Evolutionary conservation across 352 stramenopile species (phyloP).

Genomic region (Peronospora farinosa): DNA sequence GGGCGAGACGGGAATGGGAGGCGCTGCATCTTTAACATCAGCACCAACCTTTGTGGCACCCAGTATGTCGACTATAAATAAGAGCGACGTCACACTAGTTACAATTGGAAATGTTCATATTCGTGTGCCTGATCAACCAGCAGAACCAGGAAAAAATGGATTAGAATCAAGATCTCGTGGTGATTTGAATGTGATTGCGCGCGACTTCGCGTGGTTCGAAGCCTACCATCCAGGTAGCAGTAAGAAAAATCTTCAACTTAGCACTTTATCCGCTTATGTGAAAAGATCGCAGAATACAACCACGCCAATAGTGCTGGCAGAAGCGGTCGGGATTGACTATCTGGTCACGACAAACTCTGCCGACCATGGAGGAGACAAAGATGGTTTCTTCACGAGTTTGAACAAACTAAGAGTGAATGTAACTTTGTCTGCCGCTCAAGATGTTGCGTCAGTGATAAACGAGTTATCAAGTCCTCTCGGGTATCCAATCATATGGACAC

Average conservation of each 20-base stretch:
- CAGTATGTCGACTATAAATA: constrained; percentile 8
- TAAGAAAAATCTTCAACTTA: constrained; percentile 19
- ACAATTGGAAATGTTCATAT: constrained; percentile 32
- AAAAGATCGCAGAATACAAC: constrained; percentile 1
- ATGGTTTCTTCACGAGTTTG: constrained; percentile 15
- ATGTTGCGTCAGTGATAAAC: constrained; percentile 12
- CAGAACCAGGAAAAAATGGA: neutral
- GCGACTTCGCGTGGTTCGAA: constrained; percentile 22
- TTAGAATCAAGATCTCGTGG: constrained; percentile 1
- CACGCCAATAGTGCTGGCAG: constrained; percentile 6
- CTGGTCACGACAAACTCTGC: constrained; percentile 18
- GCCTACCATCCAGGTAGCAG: constrained; percentile 8
- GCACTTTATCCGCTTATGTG: constrained; percentile 11
- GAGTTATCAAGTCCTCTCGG: constrained; percentile 16
- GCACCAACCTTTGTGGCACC: neutral
- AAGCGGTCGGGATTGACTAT: constrained; percentile 25
- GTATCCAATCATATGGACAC: constrained; percentile 17
- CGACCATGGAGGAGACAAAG: constrained; percentile 12
- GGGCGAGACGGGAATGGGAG: neutral
- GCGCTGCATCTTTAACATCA: constrained; percentile 1
- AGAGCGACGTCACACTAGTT: constrained; percentile 27
- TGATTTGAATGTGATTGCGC: constrained; percentile 14
- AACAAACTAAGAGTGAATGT: constrained; percentile 22
- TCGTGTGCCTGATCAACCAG: constrained; percentile 7
- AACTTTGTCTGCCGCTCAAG: constrained; percentile 3